Evolutionary conservation across 1,139 yeast genomes (phyloP).

Genomic region (Debaryomyces sp.): DNA sequence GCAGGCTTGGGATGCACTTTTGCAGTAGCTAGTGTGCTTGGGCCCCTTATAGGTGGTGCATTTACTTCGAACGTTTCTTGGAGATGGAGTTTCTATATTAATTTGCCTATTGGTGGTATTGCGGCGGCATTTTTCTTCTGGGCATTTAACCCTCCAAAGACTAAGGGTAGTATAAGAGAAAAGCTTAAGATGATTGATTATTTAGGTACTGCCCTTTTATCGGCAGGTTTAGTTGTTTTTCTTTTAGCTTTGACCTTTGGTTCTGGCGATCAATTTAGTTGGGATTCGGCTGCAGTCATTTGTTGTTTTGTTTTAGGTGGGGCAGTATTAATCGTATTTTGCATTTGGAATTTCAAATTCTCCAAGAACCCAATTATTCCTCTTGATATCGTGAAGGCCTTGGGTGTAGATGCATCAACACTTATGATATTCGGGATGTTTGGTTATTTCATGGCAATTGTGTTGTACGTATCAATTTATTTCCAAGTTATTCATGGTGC

Average conservation of each 20-base stretch:
- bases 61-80: slow-evolving; percentile 48
- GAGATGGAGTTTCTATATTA: slow-evolving; percentile 37
- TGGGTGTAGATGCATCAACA: slow-evolving; percentile 27
- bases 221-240: slow-evolving; percentile 48
- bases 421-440: slow-evolving; percentile 24
- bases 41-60: slow-evolving; percentile 60
- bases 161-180: slow-evolving; percentile 25
- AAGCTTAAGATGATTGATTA: slow-evolving; percentile 50
- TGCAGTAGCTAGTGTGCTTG: slow-evolving; percentile 52
- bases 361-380: slow-evolving; percentile 34
- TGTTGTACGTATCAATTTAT: slow-evolving; percentile 35
- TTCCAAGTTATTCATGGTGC: slow-evolving; percentile 40
- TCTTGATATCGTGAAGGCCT: slow-evolving; percentile 25
- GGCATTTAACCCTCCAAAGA: slow-evolving; percentile 38
- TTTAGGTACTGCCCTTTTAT: slow-evolving; percentile 48
- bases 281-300: slow-evolving; percentile 55
- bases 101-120: slow-evolving; percentile 41
- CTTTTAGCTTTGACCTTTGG: slow-evolving; percentile 47
- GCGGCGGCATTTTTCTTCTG: slow-evolving; percentile 28
- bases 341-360: slow-evolving; percentile 29
- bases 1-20: slow-evolving; percentile 45
- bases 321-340: slow-evolving; percentile 18
- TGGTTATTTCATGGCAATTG: slow-evolving; percentile 27
- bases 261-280: slow-evolving; percentile 44
- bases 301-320: slow-evolving; percentile 51